A percentile compares a stretch with the other conserved stretches of the same genome.
phyloP scores from a whole-genome alignment of 2,329 filamentous ascomycete genomes.

The Aureobasidium leucospermi region DNA sequence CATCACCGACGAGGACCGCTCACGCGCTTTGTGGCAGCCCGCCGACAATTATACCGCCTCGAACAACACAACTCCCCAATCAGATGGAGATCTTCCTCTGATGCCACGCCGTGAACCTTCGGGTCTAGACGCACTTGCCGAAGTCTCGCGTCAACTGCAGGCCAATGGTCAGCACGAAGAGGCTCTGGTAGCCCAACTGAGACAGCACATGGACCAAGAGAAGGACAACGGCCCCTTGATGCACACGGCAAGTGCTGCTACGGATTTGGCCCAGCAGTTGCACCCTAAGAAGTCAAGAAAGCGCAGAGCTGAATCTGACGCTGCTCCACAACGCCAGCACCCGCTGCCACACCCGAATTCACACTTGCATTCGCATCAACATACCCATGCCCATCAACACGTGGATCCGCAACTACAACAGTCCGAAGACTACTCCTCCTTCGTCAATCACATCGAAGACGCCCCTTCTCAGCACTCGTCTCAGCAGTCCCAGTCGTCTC shows the following conservation, averaged over 20 bases:
- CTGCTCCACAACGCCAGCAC: background rate
- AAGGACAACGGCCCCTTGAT: conserved; percentile 5
- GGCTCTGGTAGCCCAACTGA: conserved; percentile 14
- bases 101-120: conserved; percentile 35
- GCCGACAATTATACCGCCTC: conserved; percentile 4
- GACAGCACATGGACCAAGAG: conserved; percentile 17
- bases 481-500: background rate
- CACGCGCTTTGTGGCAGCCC: conserved; percentile 17
- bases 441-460: conserved; percentile 1
- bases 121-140: conserved; percentile 76
- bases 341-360: background rate
- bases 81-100: background rate
- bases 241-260: background rate
- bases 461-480: background rate
- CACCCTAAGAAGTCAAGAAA: conserved; percentile 1
- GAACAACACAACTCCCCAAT: background rate
- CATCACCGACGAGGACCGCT: conserved; percentile 46
- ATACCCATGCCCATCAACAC: background rate
- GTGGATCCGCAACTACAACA: conserved; percentile 15
- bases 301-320: conserved; percentile 3
- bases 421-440: conserved; percentile 8
- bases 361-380: background rate
- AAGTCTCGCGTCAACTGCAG: conserved; percentile 66
- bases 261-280: background rate
- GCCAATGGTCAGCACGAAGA: conserved; percentile 16